These are phyloP conservation scores for Solanum habrochaites DNA, from an alignment of 257 asterid species.

Conservation along the genomic window DNA sequence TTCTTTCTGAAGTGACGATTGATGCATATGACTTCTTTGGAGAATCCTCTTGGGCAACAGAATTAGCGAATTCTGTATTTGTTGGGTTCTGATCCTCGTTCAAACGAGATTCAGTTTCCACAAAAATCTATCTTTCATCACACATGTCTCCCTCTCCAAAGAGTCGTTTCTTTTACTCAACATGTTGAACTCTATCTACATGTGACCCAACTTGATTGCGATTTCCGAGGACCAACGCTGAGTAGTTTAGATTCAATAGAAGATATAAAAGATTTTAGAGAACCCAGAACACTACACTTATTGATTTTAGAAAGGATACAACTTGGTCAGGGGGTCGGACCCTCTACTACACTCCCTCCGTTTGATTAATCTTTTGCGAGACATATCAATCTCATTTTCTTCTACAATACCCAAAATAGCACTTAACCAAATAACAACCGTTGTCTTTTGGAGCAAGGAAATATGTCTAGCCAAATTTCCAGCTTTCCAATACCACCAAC, in stretches of 20 bases:
- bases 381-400: constrained; percentile 39
- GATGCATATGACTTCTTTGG: constrained; percentile 84
- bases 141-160: constrained; percentile 35
- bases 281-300: not conserved
- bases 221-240: constrained; percentile 36
- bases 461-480: constrained; percentile 59
- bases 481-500: not conserved
- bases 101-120: constrained; percentile 31
- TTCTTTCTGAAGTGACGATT: constrained; percentile 54
- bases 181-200: constrained; percentile 29
- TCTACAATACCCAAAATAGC: constrained; percentile 61
- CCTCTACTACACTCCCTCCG: constrained; percentile 18
- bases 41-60: constrained; percentile 44
- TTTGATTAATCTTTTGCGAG: constrained; percentile 17
- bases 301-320: not conserved
- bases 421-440: constrained; percentile 81
- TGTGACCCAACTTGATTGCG: constrained; percentile 24
- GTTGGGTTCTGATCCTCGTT: constrained; percentile 24
- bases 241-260: constrained; percentile 39
- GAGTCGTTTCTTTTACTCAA: constrained; percentile 30
- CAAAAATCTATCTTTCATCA: constrained; percentile 24
- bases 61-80: constrained; percentile 22
- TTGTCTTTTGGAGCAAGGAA: constrained; percentile 91
- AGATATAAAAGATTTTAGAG: not conserved
- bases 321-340: constrained; percentile 56